Percentiles rank a stretch among this genome's conserved stretches.
These are phyloP conservation scores for Calophaca sinica DNA, from an alignment of 306 rosid species.

Conservation along the genomic window DNA sequence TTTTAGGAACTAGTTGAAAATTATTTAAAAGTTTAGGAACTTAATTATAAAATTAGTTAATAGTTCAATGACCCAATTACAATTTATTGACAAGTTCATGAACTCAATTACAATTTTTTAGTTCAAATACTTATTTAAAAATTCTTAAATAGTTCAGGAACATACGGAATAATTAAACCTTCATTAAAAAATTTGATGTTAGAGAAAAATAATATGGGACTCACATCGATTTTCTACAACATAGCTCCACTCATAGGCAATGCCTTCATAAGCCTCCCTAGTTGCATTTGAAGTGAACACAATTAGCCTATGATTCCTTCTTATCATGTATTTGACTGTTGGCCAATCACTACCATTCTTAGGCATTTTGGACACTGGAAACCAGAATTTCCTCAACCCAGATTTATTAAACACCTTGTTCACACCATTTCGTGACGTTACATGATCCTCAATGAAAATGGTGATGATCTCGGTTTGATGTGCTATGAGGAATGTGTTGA, in stretches of 20 bases:
- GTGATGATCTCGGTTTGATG: constrained; percentile 73
- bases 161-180: too few species aligned
- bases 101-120: too few species aligned
- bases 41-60: too few species aligned
- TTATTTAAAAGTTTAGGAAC: too few species aligned
- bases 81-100: too few species aligned
- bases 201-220: constrained; percentile 18
- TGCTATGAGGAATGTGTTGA: constrained; percentile 52
- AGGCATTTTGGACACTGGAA: constrained; percentile 69
- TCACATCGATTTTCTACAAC: constrained; percentile 70
- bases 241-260: constrained; percentile 59
- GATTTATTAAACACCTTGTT: constrained; percentile 64
- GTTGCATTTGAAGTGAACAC: constrained; percentile 71
- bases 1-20: too few species aligned
- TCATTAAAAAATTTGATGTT: too few species aligned
- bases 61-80: too few species aligned
- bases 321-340: constrained; percentile 64
- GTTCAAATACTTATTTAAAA: too few species aligned
- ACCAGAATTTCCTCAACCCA: constrained; percentile 57
- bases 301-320: constrained; percentile 61
- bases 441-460: constrained; percentile 80
- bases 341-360: constrained; percentile 72
- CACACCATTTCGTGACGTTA: constrained; percentile 63
- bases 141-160: too few species aligned
- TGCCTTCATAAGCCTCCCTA: constrained; percentile 65